Evolutionary conservation across 257 asterid species (phyloP), one percentile per base, ranked within the genome.

Genomic region (Salvia miltiorrhiza): DNA sequence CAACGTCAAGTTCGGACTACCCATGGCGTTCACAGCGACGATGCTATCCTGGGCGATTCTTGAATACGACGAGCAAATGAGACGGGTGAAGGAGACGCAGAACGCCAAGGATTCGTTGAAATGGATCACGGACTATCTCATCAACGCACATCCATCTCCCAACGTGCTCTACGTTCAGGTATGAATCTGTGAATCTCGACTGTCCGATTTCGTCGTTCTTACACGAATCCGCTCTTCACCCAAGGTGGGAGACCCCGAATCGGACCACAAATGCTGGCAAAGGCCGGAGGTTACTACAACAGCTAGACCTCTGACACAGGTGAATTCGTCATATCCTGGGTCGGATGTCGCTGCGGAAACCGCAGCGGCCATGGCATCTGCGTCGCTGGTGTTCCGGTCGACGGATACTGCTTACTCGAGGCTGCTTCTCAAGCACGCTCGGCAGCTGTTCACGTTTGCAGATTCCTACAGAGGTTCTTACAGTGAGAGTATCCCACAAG

Each of bases 271-370:
- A 7, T 88, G 92, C 77, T 88, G 95, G 95, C 79, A 82, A 63
- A 74, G 88, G 33, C 95, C 90, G 0, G 95, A 88, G 70, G 57
- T 8, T 13, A 72, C 72, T 82, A 67, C 76, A 13, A 74, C 52
- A 63, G 48, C 23, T 4, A 72, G 90, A 67, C 87, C 90, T 9
- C 54, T 86, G 4, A 68, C 70, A 0, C 86, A 82, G 69, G 76
- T 88, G 37, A 86, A 88, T n/a, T 19, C 56, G 19, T 66, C 92
- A 0, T 50, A 74, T 69, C 95, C 95, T 0, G 92, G 92, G 10
- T 68, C 95, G 16, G 95, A 88, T 1, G 84, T 88, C 39, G 86
- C 87, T 10, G 95, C 93, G n/a, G 96, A 88, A 78, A 84, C 90
- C 33, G 89, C 96, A 4, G 93, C 96, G 19, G 93, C 96, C 11